A percentile compares a stretch with the other conserved stretches of the same genome.
Evolutionary conservation across 106 monocot species (phyloP).

Genomic region (Platanthera guangdongensis): DNA sequence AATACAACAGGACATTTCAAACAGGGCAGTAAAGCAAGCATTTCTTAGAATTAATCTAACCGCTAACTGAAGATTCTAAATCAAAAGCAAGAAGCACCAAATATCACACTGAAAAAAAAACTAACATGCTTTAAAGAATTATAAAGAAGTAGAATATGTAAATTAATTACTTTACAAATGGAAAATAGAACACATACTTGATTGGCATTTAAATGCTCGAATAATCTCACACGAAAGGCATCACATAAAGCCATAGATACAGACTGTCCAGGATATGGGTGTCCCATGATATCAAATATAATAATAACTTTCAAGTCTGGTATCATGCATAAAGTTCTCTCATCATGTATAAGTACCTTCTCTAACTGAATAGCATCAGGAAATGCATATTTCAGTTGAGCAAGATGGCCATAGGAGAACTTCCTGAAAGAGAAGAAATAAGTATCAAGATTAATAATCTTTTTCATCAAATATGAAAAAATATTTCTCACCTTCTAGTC

Average conservation of each 20-base stretch:
- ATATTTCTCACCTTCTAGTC: slow-evolving; percentile 34
- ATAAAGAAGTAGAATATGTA: neutral
- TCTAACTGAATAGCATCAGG: slow-evolving; percentile 57
- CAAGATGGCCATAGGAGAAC: slow-evolving; percentile 47
- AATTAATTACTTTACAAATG: neutral
- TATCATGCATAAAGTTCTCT: slow-evolving; percentile 47
- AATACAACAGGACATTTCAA: neutral
- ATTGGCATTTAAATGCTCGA: slow-evolving; percentile 27
- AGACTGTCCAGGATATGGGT: slow-evolving; percentile 22
- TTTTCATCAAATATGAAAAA: neutral
- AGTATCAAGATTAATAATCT: neutral
- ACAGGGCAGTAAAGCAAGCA: neutral
- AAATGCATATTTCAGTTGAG: slow-evolving; percentile 60
- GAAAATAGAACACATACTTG: slow-evolving; percentile 4
- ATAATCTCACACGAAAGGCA: slow-evolving; percentile 41
- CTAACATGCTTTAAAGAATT: neutral
- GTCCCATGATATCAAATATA: slow-evolving; percentile 14
- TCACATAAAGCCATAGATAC: slow-evolving; percentile 24
- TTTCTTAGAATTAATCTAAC: neutral
- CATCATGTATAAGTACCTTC: slow-evolving; percentile 55
- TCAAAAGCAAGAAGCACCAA: neutral
- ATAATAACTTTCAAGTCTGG: slow-evolving; percentile 56
- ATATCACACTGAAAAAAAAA: neutral
- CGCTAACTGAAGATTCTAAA: neutral
- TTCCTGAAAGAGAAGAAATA: slow-evolving; percentile 29